A percentile compares a stretch with the other conserved stretches of the same genome.
Conservation (phyloP, 2,329 filamentous ascomycete genomes). For the Calonectria ilicicola region DNA sequence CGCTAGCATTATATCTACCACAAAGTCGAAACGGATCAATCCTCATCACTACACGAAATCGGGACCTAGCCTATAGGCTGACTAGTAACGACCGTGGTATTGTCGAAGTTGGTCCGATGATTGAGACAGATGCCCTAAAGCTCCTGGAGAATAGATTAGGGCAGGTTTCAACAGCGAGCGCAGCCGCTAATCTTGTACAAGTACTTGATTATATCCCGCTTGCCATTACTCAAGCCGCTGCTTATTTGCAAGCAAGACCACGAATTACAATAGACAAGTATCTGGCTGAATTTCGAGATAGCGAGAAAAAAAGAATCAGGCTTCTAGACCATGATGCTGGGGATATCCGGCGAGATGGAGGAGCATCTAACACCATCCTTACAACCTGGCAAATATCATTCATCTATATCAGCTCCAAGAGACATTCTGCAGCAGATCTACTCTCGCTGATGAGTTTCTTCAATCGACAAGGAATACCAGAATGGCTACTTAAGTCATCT, state of each 20-base stretch:
- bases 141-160: not conserved
- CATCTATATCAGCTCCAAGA: not conserved
- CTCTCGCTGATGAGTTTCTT: constrained; percentile 11
- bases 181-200: not conserved
- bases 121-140: not conserved
- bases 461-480: constrained; percentile 9
- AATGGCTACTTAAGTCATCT: not conserved
- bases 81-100: not conserved
- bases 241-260: not conserved
- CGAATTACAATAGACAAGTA: not conserved
- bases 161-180: not conserved
- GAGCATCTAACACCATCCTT: not conserved
- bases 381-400: not conserved
- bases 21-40: constrained; percentile 9
- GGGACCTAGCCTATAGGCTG: not conserved
- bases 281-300: not conserved
- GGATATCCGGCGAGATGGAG: constrained; percentile 1
- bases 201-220: not conserved
- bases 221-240: not conserved
- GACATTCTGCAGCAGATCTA: constrained; percentile 12
- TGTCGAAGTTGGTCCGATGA: not conserved
- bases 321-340: not conserved
- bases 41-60: not conserved
- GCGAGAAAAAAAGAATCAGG: not conserved
- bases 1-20: not conserved